These are phyloP conservation scores for Chionographis japonica DNA, from an alignment of 106 monocot genomes.

Conservation along the genomic window DNA sequence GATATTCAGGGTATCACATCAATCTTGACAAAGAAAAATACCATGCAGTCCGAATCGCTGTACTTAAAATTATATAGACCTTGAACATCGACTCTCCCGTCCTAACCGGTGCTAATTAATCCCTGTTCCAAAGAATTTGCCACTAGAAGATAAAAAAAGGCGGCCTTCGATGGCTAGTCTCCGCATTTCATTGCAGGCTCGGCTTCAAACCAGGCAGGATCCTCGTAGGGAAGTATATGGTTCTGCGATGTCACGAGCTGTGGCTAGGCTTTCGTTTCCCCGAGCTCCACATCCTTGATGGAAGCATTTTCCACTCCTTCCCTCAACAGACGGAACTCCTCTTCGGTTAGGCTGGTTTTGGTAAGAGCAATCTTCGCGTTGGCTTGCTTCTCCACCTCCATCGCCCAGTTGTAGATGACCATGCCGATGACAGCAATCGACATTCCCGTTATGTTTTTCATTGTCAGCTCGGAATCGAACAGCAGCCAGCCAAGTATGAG, in stretches of 20 bases:
- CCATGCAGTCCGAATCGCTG: too few relatives aligned
- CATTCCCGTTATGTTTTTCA: constrained; percentile 43
- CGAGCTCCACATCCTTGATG: constrained; percentile 32
- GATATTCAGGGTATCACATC: too few relatives aligned
- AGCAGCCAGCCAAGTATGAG: constrained; percentile 47
- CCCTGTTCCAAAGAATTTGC: too few relatives aligned
- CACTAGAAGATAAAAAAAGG: too few relatives aligned
- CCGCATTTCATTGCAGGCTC: too few relatives aligned
- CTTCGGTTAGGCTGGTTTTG: constrained; percentile 42
- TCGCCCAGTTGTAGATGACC: constrained; percentile 51
- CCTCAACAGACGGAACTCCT: constrained; percentile 35
- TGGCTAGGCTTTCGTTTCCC: constrained; percentile 16
- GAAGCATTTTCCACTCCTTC: constrained; percentile 9
- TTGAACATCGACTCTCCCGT: too few relatives aligned
- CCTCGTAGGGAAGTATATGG: too few relatives aligned
- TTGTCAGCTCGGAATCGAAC: constrained; percentile 44
- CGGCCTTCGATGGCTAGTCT: too few relatives aligned
- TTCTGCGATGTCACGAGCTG: not conserved
- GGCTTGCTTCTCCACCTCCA: constrained; percentile 33
- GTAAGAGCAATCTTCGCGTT: constrained; percentile 12
- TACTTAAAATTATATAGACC: too few relatives aligned
- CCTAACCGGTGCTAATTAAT: too few relatives aligned
- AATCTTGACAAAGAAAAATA: too few relatives aligned
- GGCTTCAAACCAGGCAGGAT: too few relatives aligned
- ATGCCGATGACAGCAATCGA: constrained; percentile 36